Evolutionary conservation across 2,329 filamentous ascomycete genomes (phyloP).

Genomic region (Sclerotinia minor): DNA sequence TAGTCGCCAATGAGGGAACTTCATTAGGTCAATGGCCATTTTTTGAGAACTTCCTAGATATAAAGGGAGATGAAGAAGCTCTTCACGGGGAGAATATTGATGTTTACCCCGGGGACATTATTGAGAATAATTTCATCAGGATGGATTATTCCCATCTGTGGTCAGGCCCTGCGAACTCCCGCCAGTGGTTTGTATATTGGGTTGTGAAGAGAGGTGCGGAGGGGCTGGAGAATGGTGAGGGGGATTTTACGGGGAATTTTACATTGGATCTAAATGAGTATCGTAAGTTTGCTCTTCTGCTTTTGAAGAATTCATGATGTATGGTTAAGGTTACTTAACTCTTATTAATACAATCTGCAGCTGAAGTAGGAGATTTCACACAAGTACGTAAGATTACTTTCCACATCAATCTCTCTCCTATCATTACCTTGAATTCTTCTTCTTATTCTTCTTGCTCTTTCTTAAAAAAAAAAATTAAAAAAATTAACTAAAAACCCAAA

Average conservation of each 20-base stretch:
- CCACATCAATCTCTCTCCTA: too few relatives aligned
- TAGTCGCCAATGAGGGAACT: slow-evolving; percentile 3
- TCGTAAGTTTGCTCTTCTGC: not conserved
- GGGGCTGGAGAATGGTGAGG: not conserved
- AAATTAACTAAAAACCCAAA: too few relatives aligned
- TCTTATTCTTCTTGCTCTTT: too few relatives aligned
- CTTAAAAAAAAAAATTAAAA: too few relatives aligned
- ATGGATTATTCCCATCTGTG: too few relatives aligned
- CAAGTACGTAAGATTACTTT: too few relatives aligned
- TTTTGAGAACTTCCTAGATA: not conserved
- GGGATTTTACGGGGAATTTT: not conserved
- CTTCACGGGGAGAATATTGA: not conserved
- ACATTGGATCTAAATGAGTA: not conserved
- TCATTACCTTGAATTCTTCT: too few relatives aligned
- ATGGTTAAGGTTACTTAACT: too few relatives aligned
- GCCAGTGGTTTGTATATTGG: not conserved
- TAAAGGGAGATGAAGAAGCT: not conserved
- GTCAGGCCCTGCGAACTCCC: not conserved
- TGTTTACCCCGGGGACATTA: not conserved
- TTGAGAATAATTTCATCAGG: too few relatives aligned
- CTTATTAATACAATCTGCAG: not conserved
- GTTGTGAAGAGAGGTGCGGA: not conserved
- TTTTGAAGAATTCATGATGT: too few relatives aligned
- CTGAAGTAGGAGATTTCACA: not conserved
- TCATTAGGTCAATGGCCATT: slow-evolving; percentile 4